Evolutionary conservation across 2,329 filamentous ascomycete genomes (phyloP).

Genomic region (Penicillium sp.): DNA sequence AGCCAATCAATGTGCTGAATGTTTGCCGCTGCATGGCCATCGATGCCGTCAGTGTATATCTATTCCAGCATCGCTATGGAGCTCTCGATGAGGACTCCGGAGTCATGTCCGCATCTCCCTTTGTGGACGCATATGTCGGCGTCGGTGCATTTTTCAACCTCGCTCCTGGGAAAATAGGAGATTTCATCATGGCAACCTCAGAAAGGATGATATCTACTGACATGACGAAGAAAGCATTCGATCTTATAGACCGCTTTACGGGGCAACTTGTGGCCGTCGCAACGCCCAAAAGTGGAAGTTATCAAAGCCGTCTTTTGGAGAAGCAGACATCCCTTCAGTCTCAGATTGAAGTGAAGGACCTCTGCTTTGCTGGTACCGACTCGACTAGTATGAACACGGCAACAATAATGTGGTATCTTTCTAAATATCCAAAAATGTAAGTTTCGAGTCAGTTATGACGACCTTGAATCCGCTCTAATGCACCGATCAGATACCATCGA

Average conservation of each 20-base stretch:
- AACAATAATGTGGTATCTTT: slow-evolving; percentile 50
- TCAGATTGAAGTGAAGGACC: slow-evolving; percentile 54
- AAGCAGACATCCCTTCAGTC: slow-evolving; percentile 47
- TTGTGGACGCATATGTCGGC: slow-evolving; percentile 58
- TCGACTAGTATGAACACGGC: slow-evolving; percentile 54
- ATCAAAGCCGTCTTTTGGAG: slow-evolving; percentile 51
- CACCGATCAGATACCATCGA: slow-evolving; percentile 30
- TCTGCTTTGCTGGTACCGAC: slow-evolving; percentile 58
- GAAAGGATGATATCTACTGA: slow-evolving; percentile 37
- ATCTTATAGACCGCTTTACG: slow-evolving; percentile 47
- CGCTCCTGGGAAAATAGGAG: slow-evolving; percentile 39
- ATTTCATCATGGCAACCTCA: slow-evolving; percentile 31
- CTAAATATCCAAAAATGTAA: slow-evolving; percentile 44
- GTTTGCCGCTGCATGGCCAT: slow-evolving; percentile 53
- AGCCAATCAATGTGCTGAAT: slow-evolving; percentile 45
- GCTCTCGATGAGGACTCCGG: slow-evolving; percentile 43
- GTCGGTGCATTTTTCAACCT: slow-evolving; percentile 58
- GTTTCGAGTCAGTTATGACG: not conserved
- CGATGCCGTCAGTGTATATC: slow-evolving; percentile 56
- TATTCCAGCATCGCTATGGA: slow-evolving; percentile 55
- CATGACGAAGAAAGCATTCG: slow-evolving; percentile 36
- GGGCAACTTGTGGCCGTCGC: slow-evolving; percentile 40
- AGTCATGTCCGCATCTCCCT: slow-evolving; percentile 46
- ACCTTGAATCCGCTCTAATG: not conserved
- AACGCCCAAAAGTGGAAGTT: slow-evolving; percentile 40